Evolutionary conservation across 2,329 filamentous ascomycete genomes (phyloP), one percentile per base, ranked within the genome.

Genomic region (Neospermospora avenae): DNA sequence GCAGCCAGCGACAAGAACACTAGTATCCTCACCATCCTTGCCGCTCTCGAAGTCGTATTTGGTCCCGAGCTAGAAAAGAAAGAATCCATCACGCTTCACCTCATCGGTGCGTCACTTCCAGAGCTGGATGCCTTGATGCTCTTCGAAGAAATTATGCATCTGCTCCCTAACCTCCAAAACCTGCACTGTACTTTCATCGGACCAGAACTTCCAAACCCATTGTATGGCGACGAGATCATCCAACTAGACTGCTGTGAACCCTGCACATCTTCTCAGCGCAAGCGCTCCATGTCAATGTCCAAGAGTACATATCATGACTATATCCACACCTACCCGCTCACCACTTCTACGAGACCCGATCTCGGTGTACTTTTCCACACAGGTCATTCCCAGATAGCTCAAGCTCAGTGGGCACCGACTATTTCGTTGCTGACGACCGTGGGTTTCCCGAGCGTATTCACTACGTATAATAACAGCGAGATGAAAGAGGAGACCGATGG

Each of bases 141-240:
- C 2, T 66, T 67, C 37, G 60, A 66, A 58, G 64, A 67, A 22
- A 28, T 67, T 6, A 22, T 67, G 0, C 65, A 67, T 37, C 51
- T 65, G 1, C 54, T 66, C 3, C 65, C 65, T 16, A 31, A 35
- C 2, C 48, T 65, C 3, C 48, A 60, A 39, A 25, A 22, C 4
- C 16, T 66, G 3, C 45, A 63, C 7, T 31, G 53, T 6, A 7
- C 34, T 2, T 58, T 65, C 24, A 39, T 66, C 10, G 65, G 65
- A 3, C 52, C 51, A 8, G 58, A 64, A 31, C 34, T 64, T 11
- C 62, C 60, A 1, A 46, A 4, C 4, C 55, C 52, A 2, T 16
- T 56, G 7, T 42, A 39, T 10, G 35, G 16, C 0, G 46, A n/a
- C 2, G 18, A 34, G 25, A 57, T 34, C 13, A 53, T 62, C 6